Base-by-base conservation (phyloP, 2,329 filamentous ascomycete species). In the Thielaviopsis populi region DNA sequence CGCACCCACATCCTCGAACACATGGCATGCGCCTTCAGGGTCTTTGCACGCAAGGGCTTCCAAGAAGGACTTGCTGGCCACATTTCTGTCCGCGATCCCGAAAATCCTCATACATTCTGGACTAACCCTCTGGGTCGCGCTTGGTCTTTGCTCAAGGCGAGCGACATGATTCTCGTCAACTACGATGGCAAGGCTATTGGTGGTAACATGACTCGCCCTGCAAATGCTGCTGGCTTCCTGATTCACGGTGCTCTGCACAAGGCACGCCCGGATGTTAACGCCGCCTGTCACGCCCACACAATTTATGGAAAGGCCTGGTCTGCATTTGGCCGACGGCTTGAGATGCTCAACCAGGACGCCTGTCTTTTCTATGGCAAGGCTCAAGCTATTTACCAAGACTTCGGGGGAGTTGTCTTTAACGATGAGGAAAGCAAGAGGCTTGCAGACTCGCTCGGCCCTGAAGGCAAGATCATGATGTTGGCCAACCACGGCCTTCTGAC, bases 401-500 rank as follows among this genome's bases (percentile, higher is more conserved):
- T 77, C 67, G 76, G 75, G 1, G 76, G 76, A 8, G 75, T 78
- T 11, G 76, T 78, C 0, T 71, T 86, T 78, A 69, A 82, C 78
- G 67, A 81, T 74, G 70, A 87, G 63, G 86, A 89, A 70, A 85
- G 85, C 0, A 73, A 77, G 60, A 74, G 78, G 19, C 79, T 89
- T 65, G 86, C 85, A 0, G 75, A 75, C 17, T 80, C 85, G 0
- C 74, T 89, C 0, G 86, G 86, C 0, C 65, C 68, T 0, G 72
- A 75, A 0, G 81, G 79, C 66, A 86, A 78, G 71, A 84, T 79
- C 17, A 75, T 83, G 68, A 85, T 88, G 59, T 71, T 89, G 46
- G 77, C 83, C 68, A 89, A 89, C 70, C 86, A 89, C 69, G 87
- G 86, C 0, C 73, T 89, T 3, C 71, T 89, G 50, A 88, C 85